Base-by-base conservation (phyloP, 306 rosid species). In the Gastrolobium bilobum region DNA sequence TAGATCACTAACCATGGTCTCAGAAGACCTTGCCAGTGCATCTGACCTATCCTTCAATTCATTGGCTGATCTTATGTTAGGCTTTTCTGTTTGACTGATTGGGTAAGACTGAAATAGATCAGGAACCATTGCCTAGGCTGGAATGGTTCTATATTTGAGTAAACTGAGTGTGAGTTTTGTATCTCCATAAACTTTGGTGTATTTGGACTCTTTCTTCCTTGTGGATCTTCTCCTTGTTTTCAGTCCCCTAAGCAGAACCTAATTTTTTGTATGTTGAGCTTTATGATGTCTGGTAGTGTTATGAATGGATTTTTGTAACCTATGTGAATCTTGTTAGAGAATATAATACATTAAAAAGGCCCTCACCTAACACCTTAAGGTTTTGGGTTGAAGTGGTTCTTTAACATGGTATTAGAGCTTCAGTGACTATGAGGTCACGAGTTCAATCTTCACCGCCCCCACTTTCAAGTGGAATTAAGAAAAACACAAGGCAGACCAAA, bases 141-240 rank as follows among this genome's bases (percentile, higher is more conserved):
- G 60, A 26, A 31, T 59, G 56, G 44, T 29, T 29, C 7, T 38
- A 47, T n/a, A n/a, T 20, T 40, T 67, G 4, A 54, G 75, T 10
- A 26, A 78, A 10, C 33, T 58, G 26, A 20, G 29, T 44, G 3
- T 44, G 35, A 38, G 13, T 11, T 11, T 53, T 35, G 7, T 47
- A 48, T 42, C 11, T 72, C 40, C 46, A 50, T 57, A 26, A 44
- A 42, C 14, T 60, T 6, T 7, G 6, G 51, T 33, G 29, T 33
- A 35, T 4, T 40, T 15, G 26, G 78, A 79, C 61, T 37, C 10
- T 7, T 53, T 51, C 34, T 59, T 60, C 31, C 62, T 40, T 57
- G 40, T 60, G 7, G 53, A 73, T 47, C 60, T 63, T 83, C 75
- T 73, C 8, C 34, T 11, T 56, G 58, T 53, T 30, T 82, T 38